Percentiles rank a stretch among this genome's conserved stretches.
Evolutionary conservation across 768 basidiomycete genomes (phyloP).

Genomic region (Rhodotorula sphaerocarpa): DNA sequence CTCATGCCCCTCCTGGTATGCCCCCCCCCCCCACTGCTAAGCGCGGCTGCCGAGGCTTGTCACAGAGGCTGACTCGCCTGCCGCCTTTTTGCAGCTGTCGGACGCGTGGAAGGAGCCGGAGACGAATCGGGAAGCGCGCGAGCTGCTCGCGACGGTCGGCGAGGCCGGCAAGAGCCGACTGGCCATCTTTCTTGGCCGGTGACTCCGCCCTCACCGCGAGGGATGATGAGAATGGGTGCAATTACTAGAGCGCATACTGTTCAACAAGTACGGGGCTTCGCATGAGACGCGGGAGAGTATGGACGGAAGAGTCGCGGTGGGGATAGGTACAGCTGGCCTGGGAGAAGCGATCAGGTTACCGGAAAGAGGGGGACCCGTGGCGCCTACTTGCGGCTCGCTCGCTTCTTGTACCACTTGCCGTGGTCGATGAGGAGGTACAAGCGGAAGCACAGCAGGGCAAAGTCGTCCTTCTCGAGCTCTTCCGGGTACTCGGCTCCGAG

Average conservation of each 20-base stretch:
- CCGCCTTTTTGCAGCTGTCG: conserved; percentile 12
- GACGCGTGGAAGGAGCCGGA: conserved; percentile 21
- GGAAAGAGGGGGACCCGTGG: too few relatives aligned
- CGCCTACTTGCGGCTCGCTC: conserved; percentile 1
- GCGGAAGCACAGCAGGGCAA: conserved; percentile 44
- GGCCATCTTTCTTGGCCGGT: conserved; percentile 18
- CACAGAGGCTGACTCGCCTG: not conserved
- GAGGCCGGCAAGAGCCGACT: conserved; percentile 9
- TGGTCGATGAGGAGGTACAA: conserved; percentile 43
- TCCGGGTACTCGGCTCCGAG: conserved; percentile 46
- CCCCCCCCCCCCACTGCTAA: not conserved
- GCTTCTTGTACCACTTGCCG: conserved; percentile 41
- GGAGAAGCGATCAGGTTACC: too few relatives aligned
- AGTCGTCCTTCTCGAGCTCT: conserved; percentile 45
- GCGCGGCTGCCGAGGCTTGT: not conserved
- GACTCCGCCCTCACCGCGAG: too few relatives aligned
- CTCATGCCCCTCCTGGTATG: conserved; percentile 30
- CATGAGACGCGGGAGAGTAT: too few relatives aligned
- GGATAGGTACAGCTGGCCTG: too few relatives aligned
- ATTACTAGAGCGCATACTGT: too few relatives aligned
- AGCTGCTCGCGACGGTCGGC: conserved; percentile 34
- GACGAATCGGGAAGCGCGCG: conserved; percentile 16
- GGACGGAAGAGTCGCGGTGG: too few relatives aligned
- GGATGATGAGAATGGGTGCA: too few relatives aligned
- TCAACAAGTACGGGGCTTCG: too few relatives aligned